Base-by-base conservation (phyloP, 2,329 filamentous ascomycete species). In the Colletotrichum sp. region DNA sequence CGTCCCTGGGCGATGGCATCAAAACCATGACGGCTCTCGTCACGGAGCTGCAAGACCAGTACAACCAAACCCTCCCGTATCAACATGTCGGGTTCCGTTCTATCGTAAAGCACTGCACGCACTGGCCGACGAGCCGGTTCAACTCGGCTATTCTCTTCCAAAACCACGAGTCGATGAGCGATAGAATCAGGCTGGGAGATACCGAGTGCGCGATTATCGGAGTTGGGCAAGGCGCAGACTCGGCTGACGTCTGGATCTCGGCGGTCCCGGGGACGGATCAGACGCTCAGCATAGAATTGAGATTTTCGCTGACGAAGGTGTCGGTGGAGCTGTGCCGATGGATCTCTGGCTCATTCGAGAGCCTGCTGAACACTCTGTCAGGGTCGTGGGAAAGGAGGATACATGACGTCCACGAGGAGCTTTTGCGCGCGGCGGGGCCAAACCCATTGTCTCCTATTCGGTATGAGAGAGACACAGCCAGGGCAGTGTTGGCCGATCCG, bases 261-360 rank as follows among this genome's bases (percentile, higher is more conserved):
- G 39, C 18, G 18, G 39, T 44, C 0, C 39, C 39, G 9, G 39
- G 18, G 5, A 44, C 12, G 3, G 39, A 44, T 44, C 39, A 44
- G 3, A 44, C 39, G 3, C 18, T 44, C 39, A 44, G 39, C 39
- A n/a, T 44, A 1, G 39, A 44, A 4, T 1, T 44, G 39, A n/a
- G 39, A 1, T 44, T 44, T 44, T 44, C 39, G 0, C 39, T 18
- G 0, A 3, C 7, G 0, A 12, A 1, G 18, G 39, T 44, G 3
- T 9, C 39, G 18, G 9, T 7, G 3, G 39, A 6, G 39, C 18
- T 44, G 5, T 44, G 39, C 3, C 39, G 0, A 10, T 44, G 39
- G 39, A 44, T n/a, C 2, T 44, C 39, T 44, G 1, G 39, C 1
- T 4, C 0, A 18, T 44, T 44, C 39, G 18, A 44, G 39, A 44